Evolutionary conservation across 495 filamentous ascomycete genomes (phyloP).

Genomic region (Aspergillus mulundensis): DNA sequence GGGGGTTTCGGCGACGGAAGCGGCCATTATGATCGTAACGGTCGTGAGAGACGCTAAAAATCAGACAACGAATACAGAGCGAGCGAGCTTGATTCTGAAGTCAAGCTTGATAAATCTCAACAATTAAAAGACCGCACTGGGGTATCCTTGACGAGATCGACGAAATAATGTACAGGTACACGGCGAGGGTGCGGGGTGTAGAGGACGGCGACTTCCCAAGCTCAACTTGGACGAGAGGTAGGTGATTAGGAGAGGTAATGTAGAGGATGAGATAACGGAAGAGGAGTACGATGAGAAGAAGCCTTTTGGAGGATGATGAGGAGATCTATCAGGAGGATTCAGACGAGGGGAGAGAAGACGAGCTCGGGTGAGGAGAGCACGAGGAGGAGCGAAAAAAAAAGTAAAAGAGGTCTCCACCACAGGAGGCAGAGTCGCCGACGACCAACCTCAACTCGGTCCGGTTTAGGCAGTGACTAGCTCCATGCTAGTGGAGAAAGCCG

Average conservation of each 20-base stretch:
- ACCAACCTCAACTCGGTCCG: neutral
- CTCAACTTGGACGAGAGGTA: slow-evolving; percentile 9
- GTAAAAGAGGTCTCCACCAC: slow-evolving; percentile 3
- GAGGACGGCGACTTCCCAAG: slow-evolving; percentile 10
- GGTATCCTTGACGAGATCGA: slow-evolving; percentile 10
- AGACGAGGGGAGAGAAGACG: slow-evolving; percentile 1
- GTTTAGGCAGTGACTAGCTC: slow-evolving; percentile 7
- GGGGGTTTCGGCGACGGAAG: slow-evolving; percentile 27
- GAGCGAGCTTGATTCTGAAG: neutral
- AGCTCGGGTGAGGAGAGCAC: slow-evolving; percentile 12
- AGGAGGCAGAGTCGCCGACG: neutral
- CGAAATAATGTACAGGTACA: slow-evolving; percentile 15
- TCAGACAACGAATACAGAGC: slow-evolving; percentile 7
- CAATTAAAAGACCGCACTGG: slow-evolving; percentile 9
- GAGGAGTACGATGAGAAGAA: slow-evolving; percentile 11
- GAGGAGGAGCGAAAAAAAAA: slow-evolving; percentile 10
- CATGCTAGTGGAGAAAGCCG: slow-evolving; percentile 12
- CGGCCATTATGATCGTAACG: slow-evolving; percentile 22
- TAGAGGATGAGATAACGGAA: slow-evolving; percentile 1
- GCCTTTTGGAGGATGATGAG: neutral
- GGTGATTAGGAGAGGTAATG: slow-evolving; percentile 11
- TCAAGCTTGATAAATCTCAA: slow-evolving; percentile 2
- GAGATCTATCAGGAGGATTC: slow-evolving; percentile 5
- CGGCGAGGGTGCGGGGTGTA: slow-evolving; percentile 7
- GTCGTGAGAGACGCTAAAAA: slow-evolving; percentile 29